Base-by-base conservation (phyloP, 2,329 filamentous ascomycete species). In the Aureobasidium sp. region DNA sequence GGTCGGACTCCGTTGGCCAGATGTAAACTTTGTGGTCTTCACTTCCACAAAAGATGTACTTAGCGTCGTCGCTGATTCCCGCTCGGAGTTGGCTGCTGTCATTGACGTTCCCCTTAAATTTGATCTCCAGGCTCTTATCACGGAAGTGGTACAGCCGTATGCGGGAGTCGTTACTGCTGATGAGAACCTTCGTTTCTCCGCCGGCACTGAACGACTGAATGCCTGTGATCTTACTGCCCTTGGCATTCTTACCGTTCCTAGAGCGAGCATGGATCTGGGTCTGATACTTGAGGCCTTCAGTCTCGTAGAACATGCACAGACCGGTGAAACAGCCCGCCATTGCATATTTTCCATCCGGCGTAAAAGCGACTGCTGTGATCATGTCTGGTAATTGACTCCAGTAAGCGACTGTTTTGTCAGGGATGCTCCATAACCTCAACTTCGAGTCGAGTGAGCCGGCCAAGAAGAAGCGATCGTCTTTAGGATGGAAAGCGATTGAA, bases 151-250 rank as follows among this genome's bases (percentile, higher is more conserved):
- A 99, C 37, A 97, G 81, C 39, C 94, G 86, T 16, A 97, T 84
- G 27, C 94, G 85, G 0, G 93, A 97, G 72, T 99, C 94, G 68
- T 97, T 99, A 67, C 92, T 97, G 1, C 91, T 96, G 62, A 99
- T 86, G 7, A 99, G 78, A 3, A 99, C 78, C 69, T 95, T 96
- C 55, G 90, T 82, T 59, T 92, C 88, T 1, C 84, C 84, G 39
- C 82, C 82, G 2, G 78, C 76, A 16, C 77, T 74, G 65, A 87
- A 86, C 0, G 91, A 88, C 69, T 93, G 86, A 59, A 99, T 96
- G 6, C 91, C 92, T 0, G 94, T 97, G 67, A 99, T 96, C 72
- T 99, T 99, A 77, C 91, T 96, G 6, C 93, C 93, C 72, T 96
- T 97, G 5, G 92, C 89, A 70, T 97, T 97, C 71, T 91, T 92